Percentiles rank a stretch among this genome's conserved stretches.
phyloP scores from a whole-genome alignment of 805 yeast species.

The Wilhelminamyces savonicus region DNA sequence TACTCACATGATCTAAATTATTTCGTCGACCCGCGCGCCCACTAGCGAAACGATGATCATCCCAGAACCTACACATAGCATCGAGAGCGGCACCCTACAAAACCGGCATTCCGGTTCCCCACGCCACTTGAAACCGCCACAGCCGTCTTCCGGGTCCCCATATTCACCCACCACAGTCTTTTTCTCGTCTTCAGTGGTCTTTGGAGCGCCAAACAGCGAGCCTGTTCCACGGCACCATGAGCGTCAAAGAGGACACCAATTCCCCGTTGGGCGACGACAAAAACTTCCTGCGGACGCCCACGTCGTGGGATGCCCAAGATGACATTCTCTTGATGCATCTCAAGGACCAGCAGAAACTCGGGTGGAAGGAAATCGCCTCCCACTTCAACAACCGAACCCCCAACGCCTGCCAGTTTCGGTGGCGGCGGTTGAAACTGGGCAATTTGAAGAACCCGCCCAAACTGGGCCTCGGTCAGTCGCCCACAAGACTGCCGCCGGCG shows the following conservation, averaged over 20 bases:
- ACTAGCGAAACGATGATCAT: no score
- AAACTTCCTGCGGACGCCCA: constrained; percentile 33
- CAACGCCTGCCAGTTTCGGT: constrained; percentile 42
- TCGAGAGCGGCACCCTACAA: no score
- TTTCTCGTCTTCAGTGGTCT: no score
- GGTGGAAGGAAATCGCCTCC: constrained; percentile 42
- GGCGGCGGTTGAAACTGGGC: constrained; percentile 41
- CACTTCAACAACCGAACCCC: constrained; percentile 41
- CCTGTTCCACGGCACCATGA: no score
- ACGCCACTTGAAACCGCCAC: no score
- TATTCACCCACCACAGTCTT: no score
- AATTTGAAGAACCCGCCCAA: constrained; percentile 40
- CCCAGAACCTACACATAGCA: no score
- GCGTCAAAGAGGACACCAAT: neutral
- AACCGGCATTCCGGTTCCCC: no score
- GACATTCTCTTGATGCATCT: constrained; percentile 40
- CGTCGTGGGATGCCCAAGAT: constrained; percentile 44
- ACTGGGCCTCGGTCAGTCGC: constrained; percentile 16
- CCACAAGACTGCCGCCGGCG: constrained; percentile 2
- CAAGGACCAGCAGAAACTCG: constrained; percentile 39
- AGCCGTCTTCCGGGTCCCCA: no score
- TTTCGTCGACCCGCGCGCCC: no score
- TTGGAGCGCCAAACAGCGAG: no score
- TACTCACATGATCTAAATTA: no score
- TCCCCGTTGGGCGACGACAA: constrained; percentile 16